Base-by-base conservation (phyloP, 2,329 filamentous ascomycete genomes). In the Cercospora canescens region DNA sequence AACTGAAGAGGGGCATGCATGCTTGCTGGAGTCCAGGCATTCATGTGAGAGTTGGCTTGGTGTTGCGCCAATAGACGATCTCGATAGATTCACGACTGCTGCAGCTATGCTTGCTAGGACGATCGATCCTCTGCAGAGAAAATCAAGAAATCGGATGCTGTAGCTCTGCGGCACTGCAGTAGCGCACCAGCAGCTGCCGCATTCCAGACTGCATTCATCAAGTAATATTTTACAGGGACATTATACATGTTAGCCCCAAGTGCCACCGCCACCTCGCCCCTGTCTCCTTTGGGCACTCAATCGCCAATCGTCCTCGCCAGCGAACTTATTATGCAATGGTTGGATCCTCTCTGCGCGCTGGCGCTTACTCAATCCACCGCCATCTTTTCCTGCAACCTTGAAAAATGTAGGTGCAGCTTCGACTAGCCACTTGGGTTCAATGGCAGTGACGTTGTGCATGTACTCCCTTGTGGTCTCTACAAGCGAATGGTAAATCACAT, bases 401-500 rank as follows among this genome's bases (percentile, higher is more conserved):
- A 98, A 99, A 83, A 98, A 99, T 0, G 93, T 97, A 9, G 96
- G 95, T n/a, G 96, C 95, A 12, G 94, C 94, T 74, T 97, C 94
- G 1, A 98, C 93, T 24, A 99, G 86, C 88, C 88, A 90, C 78
- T 96, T 97, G 8, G 95, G 94, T 80, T 99, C 95, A 74, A 99
- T 98, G 4, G 87, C 87, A 3, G 93, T 97, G 14, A 93, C 95
- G 76, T 88, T 92, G 75, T 97, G 94, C 95, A 99, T 98, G 80
- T 98, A 99, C 81, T 99, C 95, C 81, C 96, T 94, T 26, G 91
- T 96, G 26, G 95, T 99, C 73, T 98, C 85, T 7, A 98, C 92
- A 21, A 99, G 84, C 61, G 88, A 90, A 76, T 97, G 90, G 77
- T 97, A 99, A 63, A 99, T 92, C 35, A 98, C 95, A 85, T 96